phyloP scores from a whole-genome alignment of 2,329 filamentous ascomycete genomes.

The Trichoderma oligosporum region DNA sequence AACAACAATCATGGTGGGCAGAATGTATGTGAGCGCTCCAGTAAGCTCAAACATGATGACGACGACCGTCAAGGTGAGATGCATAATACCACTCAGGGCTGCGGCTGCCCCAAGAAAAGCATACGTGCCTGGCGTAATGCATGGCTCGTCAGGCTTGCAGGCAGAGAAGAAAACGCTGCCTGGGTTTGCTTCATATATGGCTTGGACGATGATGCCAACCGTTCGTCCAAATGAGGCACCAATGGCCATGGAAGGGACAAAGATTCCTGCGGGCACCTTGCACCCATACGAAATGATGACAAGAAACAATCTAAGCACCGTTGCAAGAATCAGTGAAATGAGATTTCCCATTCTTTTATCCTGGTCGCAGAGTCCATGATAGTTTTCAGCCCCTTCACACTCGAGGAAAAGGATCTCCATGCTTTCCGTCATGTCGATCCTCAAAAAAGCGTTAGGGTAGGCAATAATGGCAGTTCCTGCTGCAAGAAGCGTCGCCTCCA shows the following conservation, averaged over 20 bases:
- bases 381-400: constrained; percentile 84
- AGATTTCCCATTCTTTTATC: constrained; percentile 75
- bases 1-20: constrained; percentile 98
- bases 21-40: constrained; percentile 92
- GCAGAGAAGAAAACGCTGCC: constrained; percentile 79
- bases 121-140: constrained; percentile 96
- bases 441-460: constrained; percentile 90
- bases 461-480: constrained; percentile 85
- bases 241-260: constrained; percentile 96
- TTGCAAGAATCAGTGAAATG: constrained; percentile 72
- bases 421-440: constrained; percentile 98
- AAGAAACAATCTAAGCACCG: constrained; percentile 72
- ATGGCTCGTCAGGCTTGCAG: constrained; percentile 86
- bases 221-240: constrained; percentile 91
- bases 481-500: constrained; percentile 82
- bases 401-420: constrained; percentile 98
- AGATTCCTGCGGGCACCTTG: constrained; percentile 96
- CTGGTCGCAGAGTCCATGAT: constrained; percentile 80
- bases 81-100: constrained; percentile 94
- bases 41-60: constrained; percentile 99
- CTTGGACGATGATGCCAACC: constrained; percentile 91
- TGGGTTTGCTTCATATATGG: constrained; percentile 79
- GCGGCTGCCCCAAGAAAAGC: constrained; percentile 91
- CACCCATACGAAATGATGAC: constrained; percentile 97
- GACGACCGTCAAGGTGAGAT: constrained; percentile 92